Evolutionary conservation across 208 protist genomes (phyloP), one percentile per base, ranked within the genome.

Genomic region (Dictyostelium gargantuum): DNA sequence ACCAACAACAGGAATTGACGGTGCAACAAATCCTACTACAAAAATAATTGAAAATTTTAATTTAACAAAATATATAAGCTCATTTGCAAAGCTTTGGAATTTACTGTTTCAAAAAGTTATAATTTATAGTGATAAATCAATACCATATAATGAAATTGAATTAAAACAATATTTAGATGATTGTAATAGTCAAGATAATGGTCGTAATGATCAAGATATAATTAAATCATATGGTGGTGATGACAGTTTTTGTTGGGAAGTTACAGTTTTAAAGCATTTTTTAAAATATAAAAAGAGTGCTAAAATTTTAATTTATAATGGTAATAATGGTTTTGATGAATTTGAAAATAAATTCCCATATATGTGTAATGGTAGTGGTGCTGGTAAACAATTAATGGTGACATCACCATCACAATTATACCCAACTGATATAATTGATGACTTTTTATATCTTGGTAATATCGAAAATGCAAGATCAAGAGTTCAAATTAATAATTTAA

Each of bases 371-470:
- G 50, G 50, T 19, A 29, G 6, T 3, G 1, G 11, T 10, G 1
- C 13, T 9, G 8, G 6, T 13, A 32, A 11, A 1, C 0, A 23
- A 6, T 5, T 8, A 52, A 79, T 26, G 44, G 26, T 17, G 10
- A 29, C n/a, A 40, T 8, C 19, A 5, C 5, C 42, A 38, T 23
- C 32, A 38, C 29, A 40, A 29, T 54, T 82, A 4, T 93, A 85
- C 48, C 89, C 89, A 13, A 32, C 63, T 35, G 93, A 93, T 10
- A 63, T 95, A 8, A 38, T 95, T 29, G 40, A 74, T 32, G 73
- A 85, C 23, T 93, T 91, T 46, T 40, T 95, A 6, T 95, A 91
- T 80, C n/a, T 95, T 8, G 93, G 93, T 72, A 81, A 68, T 13
- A 46, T n/a, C 29, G 66, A 89, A 5, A 84, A 66, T 73, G 93